Base-by-base conservation (phyloP, 176 grass and related monocot genomes). In the Aegilops speltoides region DNA sequence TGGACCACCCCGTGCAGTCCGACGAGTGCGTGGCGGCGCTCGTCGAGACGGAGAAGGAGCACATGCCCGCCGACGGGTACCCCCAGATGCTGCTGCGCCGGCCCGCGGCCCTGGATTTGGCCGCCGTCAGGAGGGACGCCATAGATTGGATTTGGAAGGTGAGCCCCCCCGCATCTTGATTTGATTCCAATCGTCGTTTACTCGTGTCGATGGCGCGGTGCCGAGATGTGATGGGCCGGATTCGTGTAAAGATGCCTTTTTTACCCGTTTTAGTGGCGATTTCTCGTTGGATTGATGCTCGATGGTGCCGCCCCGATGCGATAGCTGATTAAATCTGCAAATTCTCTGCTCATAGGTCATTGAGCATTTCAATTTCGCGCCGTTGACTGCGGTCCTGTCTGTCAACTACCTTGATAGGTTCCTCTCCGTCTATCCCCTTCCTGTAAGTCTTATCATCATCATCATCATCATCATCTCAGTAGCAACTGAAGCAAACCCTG, bases 141-240 rank as follows among this genome's bases (percentile, higher is more conserved):
- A 68, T 96, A 69, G 93, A 92, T 88, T 91, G 93, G 96, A 96
- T 98, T 91, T 98, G 91, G 88, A 95, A 98, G 96, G 96, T 98
- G 79, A 83, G 62, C 78, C 40, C 72, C 72, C 24, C 56, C 19
- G 19, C 56, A 59, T 85, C 15, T 75, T 64, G 72, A 54, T 75
- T 45, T 41, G 70, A 74, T 90, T 87, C 26, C 20, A 60, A 80
- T 26, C 29, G 24, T 78, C 73, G 73, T 77, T 77, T 89, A 62
- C 64, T 2, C 31, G 40, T 65, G 62, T 62, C 76, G 31, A 31
- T 88, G 40, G 25, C 66, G 64, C 37, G 15, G 64, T 82, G 40
- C 34, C 12, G 69, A 76, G 80, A 80, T 88, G 72, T 66, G 78
- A 79, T 31, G 46, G 20, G 19, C 79, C 12, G 73, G 64, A 89